A percentile compares a stretch with the other conserved stretches of the same genome.
phyloP scores from a whole-genome alignment of 257 asterid genomes.

The Paraleonurus japonicus region DNA sequence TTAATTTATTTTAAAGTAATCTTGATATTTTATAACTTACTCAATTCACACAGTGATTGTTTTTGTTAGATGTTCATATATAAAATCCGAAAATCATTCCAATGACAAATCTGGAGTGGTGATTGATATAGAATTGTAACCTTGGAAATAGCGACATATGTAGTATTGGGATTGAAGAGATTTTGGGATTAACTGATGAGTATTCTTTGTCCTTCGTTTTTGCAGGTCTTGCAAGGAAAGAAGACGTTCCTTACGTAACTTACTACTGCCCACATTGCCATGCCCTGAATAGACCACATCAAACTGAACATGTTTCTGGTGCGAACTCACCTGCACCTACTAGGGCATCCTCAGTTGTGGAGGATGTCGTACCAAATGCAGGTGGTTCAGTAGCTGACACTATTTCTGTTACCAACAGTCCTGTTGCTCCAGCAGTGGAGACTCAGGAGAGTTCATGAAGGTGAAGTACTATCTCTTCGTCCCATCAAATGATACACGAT shows the following conservation, averaged over 20 bases:
- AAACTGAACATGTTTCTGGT: slow-evolving; percentile 38
- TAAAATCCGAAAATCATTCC: neutral
- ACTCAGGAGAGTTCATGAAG: slow-evolving; percentile 31
- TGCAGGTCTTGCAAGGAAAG: slow-evolving; percentile 90
- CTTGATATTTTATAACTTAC: neutral
- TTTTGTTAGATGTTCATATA: neutral
- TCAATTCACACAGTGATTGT: neutral
- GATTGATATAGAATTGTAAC: no score
- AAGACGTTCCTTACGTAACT: slow-evolving; percentile 67
- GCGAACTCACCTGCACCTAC: slow-evolving; percentile 43
- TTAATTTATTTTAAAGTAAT: neutral
- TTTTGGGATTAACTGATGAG: neutral
- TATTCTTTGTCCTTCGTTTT: slow-evolving; percentile 1
- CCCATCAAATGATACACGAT: neutral
- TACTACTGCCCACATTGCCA: slow-evolving; percentile 92
- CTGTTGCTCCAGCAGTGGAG: slow-evolving; percentile 27
- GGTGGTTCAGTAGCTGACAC: slow-evolving; percentile 9
- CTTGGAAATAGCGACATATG: neutral
- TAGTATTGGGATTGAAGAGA: neutral
- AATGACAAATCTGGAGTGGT: neutral
- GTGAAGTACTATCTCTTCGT: neutral
- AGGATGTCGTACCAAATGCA: slow-evolving; percentile 17
- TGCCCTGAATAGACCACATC: slow-evolving; percentile 65
- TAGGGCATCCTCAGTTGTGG: slow-evolving; percentile 22
- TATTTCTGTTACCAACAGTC: slow-evolving; percentile 14